A percentile compares a stretch with the other conserved stretches of the same genome.
phyloP scores from a whole-genome alignment of 495 filamentous ascomycete genomes.

The Pseudoneurospora amorphoporcata region DNA sequence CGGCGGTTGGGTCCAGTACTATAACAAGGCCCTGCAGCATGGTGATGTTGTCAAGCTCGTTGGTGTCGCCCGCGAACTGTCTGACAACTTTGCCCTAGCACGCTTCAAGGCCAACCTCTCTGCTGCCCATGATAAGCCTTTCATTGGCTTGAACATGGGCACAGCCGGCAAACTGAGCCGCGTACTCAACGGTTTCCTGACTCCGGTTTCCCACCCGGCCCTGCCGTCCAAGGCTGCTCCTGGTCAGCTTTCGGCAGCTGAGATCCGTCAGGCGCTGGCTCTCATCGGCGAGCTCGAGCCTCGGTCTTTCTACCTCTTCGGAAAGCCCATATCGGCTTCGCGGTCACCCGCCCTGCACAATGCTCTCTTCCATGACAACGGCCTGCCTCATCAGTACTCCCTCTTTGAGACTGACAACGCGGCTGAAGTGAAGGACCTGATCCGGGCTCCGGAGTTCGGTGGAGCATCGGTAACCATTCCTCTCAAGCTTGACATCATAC shows the following conservation, averaged over 20 bases:
- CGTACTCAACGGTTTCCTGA: slow-evolving; percentile 86
- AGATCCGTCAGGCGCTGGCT: slow-evolving; percentile 69
- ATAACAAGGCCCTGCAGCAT: slow-evolving; percentile 75
- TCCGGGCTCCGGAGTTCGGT: slow-evolving; percentile 68
- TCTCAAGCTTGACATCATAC: slow-evolving; percentile 81
- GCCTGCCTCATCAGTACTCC: slow-evolving; percentile 82
- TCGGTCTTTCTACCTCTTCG: slow-evolving; percentile 77
- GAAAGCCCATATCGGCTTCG: slow-evolving; percentile 68
- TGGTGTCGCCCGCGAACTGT: slow-evolving; percentile 62
- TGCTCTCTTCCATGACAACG: slow-evolving; percentile 62
- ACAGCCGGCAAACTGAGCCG: slow-evolving; percentile 76
- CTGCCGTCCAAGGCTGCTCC: slow-evolving; percentile 90
- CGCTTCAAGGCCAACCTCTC: slow-evolving; percentile 73
- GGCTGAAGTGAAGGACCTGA: slow-evolving; percentile 52
- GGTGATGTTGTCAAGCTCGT: slow-evolving; percentile 95
- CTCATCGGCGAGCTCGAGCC: slow-evolving; percentile 71
- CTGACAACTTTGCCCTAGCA: slow-evolving; percentile 78
- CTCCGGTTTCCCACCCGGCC: slow-evolving; percentile 83
- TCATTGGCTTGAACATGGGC: slow-evolving; percentile 98
- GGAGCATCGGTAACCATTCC: slow-evolving; percentile 94
- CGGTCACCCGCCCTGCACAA: slow-evolving; percentile 87
- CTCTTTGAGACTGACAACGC: slow-evolving; percentile 64
- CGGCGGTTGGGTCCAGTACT: slow-evolving; percentile 76
- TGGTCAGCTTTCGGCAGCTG: slow-evolving; percentile 82
- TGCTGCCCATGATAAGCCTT: slow-evolving; percentile 57